These are phyloP conservation scores for Jatropha curcas DNA, from an alignment of 345 rosid genomes.

Conservation along the genomic window DNA sequence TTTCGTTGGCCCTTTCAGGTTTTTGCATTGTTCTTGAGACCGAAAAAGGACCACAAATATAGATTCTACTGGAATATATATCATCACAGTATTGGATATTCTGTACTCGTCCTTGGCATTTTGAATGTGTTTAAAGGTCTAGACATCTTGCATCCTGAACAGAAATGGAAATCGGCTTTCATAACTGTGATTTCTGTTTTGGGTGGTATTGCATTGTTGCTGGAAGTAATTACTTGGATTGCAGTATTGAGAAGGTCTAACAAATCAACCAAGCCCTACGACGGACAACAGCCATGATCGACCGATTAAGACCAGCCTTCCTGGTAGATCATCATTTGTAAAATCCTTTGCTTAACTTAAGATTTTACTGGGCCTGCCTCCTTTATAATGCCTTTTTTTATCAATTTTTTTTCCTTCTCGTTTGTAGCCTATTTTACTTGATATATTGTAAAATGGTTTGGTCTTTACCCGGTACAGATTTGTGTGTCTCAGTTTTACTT, in stretches of 20 bases:
- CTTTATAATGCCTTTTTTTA: constrained; percentile 1
- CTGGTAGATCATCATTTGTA: constrained; percentile 6
- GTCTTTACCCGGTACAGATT: constrained; percentile 9
- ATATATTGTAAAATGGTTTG: constrained; percentile 21
- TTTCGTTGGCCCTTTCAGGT: constrained; percentile 39
- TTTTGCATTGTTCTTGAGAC: constrained; percentile 73
- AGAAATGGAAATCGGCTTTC: constrained; percentile 59
- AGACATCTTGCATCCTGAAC: constrained; percentile 52
- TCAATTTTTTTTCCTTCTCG: background rate
- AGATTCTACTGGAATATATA: constrained; percentile 77
- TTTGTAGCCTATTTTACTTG: no score
- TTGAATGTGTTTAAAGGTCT: constrained; percentile 76
- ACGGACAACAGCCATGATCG: constrained; percentile 32
- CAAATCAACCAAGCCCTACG: constrained; percentile 53
- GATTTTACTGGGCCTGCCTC: background rate
- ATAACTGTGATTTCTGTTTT: constrained; percentile 40
- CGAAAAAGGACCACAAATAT: constrained; percentile 81
- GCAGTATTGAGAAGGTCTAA: constrained; percentile 57
- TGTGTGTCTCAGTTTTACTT: background rate
- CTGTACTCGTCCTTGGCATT: constrained; percentile 58
- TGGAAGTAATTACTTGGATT: constrained; percentile 75
- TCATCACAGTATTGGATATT: constrained; percentile 70
- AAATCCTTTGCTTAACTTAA: background rate
- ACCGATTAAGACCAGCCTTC: background rate
- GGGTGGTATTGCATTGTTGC: constrained; percentile 58